A percentile compares a stretch with the other conserved stretches of the same genome.
These are phyloP conservation scores for Xylariaceae sp. DNA, from an alignment of 2,329 filamentous ascomycete genomes.

Conservation along the genomic window DNA sequence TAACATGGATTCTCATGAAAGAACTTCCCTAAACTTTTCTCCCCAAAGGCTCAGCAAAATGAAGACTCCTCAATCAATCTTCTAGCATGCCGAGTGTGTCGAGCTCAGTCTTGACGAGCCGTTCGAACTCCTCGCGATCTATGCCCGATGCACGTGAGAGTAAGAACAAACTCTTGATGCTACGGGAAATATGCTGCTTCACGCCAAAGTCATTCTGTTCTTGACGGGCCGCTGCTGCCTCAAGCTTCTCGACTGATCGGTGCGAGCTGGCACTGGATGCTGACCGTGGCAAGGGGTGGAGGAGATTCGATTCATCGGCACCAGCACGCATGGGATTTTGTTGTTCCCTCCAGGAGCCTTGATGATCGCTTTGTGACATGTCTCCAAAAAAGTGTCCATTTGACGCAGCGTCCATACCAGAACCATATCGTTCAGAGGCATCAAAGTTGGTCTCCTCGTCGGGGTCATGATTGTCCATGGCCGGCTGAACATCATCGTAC, in stretches of 20 bases:
- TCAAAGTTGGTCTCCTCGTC: conserved; percentile 53
- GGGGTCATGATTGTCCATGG: conserved; percentile 76
- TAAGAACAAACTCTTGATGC: conserved; percentile 70
- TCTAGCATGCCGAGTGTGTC: conserved; percentile 66
- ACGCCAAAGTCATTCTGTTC: conserved; percentile 66
- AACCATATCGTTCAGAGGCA: conserved; percentile 35
- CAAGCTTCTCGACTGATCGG: conserved; percentile 58
- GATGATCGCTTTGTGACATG: conserved; percentile 34
- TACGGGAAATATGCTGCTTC: conserved; percentile 72
- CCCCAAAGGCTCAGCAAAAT: background rate
- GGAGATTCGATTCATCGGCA: conserved; percentile 36
- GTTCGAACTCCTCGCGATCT: conserved; percentile 67
- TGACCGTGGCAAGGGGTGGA: conserved; percentile 52
- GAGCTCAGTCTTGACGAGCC: conserved; percentile 64
- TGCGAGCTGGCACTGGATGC: conserved; percentile 53
- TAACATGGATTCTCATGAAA: background rate
- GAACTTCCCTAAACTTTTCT: background rate
- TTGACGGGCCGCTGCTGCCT: conserved; percentile 50
- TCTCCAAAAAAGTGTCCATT: conserved; percentile 26
- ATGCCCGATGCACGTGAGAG: conserved; percentile 68
- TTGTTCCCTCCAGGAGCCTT: conserved; percentile 41
- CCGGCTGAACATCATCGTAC: conserved; percentile 73
- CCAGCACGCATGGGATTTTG: conserved; percentile 37
- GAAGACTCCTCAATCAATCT: conserved; percentile 32
- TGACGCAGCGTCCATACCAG: conserved; percentile 26